phyloP scores from a whole-genome alignment of 352 stramenopile species.

The Saprolegnia diclina region DNA sequence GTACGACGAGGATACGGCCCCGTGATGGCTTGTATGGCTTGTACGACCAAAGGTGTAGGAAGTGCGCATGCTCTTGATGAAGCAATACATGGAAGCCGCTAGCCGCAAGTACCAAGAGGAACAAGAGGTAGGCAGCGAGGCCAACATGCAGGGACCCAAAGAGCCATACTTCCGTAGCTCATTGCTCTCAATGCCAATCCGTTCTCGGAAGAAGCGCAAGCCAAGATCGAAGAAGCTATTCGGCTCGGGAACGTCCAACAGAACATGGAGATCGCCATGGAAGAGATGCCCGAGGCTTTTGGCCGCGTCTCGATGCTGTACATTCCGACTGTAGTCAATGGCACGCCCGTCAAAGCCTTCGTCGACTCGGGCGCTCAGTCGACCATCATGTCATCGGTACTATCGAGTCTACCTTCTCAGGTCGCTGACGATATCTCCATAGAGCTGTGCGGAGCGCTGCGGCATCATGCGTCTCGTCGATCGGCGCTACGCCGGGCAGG shows the following conservation, averaged over 20 bases:
- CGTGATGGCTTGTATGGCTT: no score
- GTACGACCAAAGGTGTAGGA: no score
- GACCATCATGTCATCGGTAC: conserved; percentile 89
- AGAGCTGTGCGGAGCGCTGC: conserved; percentile 86
- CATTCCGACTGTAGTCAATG: conserved; percentile 79
- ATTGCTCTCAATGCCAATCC: conserved; percentile 61
- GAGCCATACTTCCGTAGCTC: conserved; percentile 28
- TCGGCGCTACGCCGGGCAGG: conserved; percentile 83
- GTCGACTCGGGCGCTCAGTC: conserved; percentile 87
- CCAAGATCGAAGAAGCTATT: conserved; percentile 80
- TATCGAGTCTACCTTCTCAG: no score
- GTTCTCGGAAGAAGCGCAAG: conserved; percentile 67
- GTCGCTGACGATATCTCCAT: background rate
- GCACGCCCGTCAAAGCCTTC: conserved; percentile 82
- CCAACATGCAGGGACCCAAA: background rate
- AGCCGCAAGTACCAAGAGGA: conserved; percentile 76
- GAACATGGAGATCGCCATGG: conserved; percentile 87
- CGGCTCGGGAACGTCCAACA: conserved; percentile 79
- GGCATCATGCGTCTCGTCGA: conserved; percentile 87
- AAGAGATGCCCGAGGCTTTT: conserved; percentile 85
- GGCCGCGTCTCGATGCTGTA: conserved; percentile 85
- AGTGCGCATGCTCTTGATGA: conserved; percentile 74
- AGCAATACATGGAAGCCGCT: conserved; percentile 80
- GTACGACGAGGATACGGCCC: no score
- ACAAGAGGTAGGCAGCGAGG: conserved; percentile 42